Conservation (phyloP, 495 filamentous ascomycete genomes). For the Geoglossum glabrum region DNA sequence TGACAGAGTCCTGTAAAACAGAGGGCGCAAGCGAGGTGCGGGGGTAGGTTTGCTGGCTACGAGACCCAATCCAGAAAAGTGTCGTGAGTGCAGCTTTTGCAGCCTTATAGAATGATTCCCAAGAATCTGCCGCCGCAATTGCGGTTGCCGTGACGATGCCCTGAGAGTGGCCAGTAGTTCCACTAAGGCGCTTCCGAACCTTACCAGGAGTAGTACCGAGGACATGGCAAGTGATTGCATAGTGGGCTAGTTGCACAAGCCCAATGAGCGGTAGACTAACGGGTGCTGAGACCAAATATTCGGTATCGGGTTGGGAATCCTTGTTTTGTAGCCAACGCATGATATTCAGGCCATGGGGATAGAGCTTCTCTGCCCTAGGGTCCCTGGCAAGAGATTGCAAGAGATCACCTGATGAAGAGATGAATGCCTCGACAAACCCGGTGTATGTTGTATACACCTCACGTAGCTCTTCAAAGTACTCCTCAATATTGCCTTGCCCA, state of each 20-base stretch:
- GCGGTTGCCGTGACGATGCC: constrained; percentile 87
- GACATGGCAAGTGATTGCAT: constrained; percentile 75
- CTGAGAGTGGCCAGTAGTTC: constrained; percentile 92
- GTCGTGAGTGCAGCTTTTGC: constrained; percentile 64
- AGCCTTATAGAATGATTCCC: constrained; percentile 71
- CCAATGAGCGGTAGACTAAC: constrained; percentile 96
- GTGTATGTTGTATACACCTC: constrained; percentile 81
- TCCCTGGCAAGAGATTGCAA: constrained; percentile 71
- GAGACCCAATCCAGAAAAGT: constrained; percentile 99
- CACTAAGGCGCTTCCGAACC: constrained; percentile 57
- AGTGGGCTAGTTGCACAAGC: constrained; percentile 85
- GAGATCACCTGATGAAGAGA: constrained; percentile 57
- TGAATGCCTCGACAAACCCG: constrained; percentile 68
- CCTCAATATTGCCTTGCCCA: constrained; percentile 97
- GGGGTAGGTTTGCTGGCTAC: constrained; percentile 94
- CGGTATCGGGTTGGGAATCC: constrained; percentile 76
- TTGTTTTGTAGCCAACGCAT: constrained; percentile 76
- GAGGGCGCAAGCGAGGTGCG: constrained; percentile 81
- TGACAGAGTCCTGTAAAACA: constrained; percentile 81
- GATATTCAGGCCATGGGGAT: constrained; percentile 84
- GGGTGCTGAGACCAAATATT: constrained; percentile 90
- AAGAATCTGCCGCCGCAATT: constrained; percentile 66
- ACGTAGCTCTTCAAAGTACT: constrained; percentile 94
- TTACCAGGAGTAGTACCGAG: constrained; percentile 73
- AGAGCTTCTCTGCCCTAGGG: constrained; percentile 78